Conservation (phyloP, 352 stramenopile species). For the Globisporangium irregulare region DNA sequence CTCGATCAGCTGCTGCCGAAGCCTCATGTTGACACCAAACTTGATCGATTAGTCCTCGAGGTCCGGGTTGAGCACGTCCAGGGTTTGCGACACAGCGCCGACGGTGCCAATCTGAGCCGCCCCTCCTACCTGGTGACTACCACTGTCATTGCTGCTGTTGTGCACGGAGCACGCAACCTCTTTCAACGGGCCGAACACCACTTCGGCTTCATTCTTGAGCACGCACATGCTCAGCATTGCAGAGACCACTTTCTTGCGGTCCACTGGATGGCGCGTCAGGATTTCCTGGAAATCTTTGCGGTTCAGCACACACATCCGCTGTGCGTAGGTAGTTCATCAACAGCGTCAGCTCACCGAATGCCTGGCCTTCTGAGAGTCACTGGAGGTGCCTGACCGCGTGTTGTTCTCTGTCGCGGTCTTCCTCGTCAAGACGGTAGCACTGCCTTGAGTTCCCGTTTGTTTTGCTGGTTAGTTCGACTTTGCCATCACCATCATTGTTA, state of each 20-base stretch:
- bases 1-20: too few relatives aligned
- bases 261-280: neutral
- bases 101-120: neutral
- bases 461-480: neutral
- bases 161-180: neutral
- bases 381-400: neutral
- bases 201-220: neutral
- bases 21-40: neutral
- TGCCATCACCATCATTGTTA: too few relatives aligned
- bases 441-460: neutral
- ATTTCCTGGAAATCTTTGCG: slow-evolving; percentile 22
- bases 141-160: too few relatives aligned
- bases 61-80: neutral
- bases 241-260: neutral
- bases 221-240: slow-evolving; percentile 2
- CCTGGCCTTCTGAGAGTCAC: slow-evolving; percentile 20
- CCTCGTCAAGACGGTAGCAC: too few relatives aligned
- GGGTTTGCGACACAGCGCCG: neutral
- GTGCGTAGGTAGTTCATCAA: slow-evolving; percentile 41
- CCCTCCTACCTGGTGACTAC: too few relatives aligned
- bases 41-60: neutral
- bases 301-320: slow-evolving; percentile 24
- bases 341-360: slow-evolving; percentile 42
- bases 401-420: too few relatives aligned
- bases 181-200: neutral